A percentile compares a stretch with the other conserved stretches of the same genome.
These are phyloP conservation scores for Brassica hybrid DNA, from an alignment of 441 rosid genomes.

Conservation along the genomic window DNA sequence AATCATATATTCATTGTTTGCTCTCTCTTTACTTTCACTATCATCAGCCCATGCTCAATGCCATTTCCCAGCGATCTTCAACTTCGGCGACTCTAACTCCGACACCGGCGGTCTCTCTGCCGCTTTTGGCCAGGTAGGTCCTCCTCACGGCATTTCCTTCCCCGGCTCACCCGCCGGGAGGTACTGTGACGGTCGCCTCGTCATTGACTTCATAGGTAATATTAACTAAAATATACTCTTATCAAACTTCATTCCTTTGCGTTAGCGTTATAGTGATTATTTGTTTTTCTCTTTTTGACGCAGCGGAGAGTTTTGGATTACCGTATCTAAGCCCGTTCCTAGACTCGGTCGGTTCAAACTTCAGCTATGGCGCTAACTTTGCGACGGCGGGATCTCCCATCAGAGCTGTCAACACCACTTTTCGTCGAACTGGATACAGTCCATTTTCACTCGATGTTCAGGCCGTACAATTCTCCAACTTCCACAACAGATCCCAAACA, in stretches of 20 bases:
- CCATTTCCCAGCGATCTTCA: conserved; percentile 58
- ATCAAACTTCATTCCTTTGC: background rate
- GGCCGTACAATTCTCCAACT: conserved; percentile 56
- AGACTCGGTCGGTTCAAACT: conserved; percentile 69
- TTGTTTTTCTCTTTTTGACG: background rate
- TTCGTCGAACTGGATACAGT: conserved; percentile 65
- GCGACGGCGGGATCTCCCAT: conserved; percentile 84
- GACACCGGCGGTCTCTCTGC: conserved; percentile 71
- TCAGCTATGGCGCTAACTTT: conserved; percentile 72
- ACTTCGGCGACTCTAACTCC: conserved; percentile 73
- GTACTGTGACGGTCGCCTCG: conserved; percentile 62
- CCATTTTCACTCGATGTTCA: conserved; percentile 77
- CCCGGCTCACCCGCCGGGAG: conserved; percentile 63
- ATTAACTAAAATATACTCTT: conserved; percentile 1
- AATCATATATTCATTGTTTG: conserved; percentile 24
- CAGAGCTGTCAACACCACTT: conserved; percentile 67
- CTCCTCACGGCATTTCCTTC: conserved; percentile 60
- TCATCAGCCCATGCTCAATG: conserved; percentile 36
- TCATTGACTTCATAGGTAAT: conserved; percentile 58
- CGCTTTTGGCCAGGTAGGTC: conserved; percentile 57
- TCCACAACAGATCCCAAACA: conserved; percentile 65
- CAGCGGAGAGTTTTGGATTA: conserved; percentile 60
- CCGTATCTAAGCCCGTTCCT: conserved; percentile 73
- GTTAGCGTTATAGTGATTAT: conserved; percentile 17
- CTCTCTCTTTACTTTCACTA: conserved; percentile 28